A percentile compares a stretch with the other conserved stretches of the same genome.
These are phyloP conservation scores for Hypoxylon sp. DNA, from an alignment of 2,329 filamentous ascomycete species.

Conservation along the genomic window DNA sequence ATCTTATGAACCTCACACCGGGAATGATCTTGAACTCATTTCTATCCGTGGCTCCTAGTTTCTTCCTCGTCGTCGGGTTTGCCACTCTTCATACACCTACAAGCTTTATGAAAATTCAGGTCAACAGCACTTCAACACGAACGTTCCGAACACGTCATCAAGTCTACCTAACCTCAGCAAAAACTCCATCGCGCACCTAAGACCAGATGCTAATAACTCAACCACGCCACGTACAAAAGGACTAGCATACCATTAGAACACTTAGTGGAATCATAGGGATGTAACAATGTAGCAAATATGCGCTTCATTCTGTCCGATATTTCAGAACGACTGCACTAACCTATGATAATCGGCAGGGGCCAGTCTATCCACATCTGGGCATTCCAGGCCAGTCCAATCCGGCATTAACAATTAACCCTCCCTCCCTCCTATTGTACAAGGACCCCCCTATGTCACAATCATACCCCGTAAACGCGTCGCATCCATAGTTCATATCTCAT, in stretches of 20 bases:
- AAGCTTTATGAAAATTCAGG: not conserved
- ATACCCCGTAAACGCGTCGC: constrained; percentile 18
- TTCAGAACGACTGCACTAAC: constrained; percentile 16
- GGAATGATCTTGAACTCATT: not conserved
- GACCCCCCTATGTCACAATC: constrained; percentile 20
- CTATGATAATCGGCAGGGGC: constrained; percentile 9
- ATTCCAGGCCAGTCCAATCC: not conserved
- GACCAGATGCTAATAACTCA: not conserved
- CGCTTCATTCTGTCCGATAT: constrained; percentile 27
- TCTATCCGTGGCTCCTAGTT: not conserved
- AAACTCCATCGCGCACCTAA: not conserved
- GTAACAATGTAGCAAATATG: constrained; percentile 8
- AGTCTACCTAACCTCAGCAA: not conserved
- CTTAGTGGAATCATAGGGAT: not conserved
- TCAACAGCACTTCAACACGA: not conserved
- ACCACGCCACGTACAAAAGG: not conserved
- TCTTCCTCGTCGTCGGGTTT: not conserved
- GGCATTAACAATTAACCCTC: constrained; percentile 27
- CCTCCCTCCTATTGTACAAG: constrained; percentile 32
- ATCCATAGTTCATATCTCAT: constrained; percentile 32
- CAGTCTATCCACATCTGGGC: constrained; percentile 14
- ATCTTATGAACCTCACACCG: not conserved
- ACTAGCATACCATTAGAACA: not conserved
- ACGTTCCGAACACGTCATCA: not conserved
- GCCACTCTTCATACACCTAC: not conserved